Conservation (phyloP, 2,329 filamentous ascomycete genomes). For the Fusarium begoniae region DNA sequence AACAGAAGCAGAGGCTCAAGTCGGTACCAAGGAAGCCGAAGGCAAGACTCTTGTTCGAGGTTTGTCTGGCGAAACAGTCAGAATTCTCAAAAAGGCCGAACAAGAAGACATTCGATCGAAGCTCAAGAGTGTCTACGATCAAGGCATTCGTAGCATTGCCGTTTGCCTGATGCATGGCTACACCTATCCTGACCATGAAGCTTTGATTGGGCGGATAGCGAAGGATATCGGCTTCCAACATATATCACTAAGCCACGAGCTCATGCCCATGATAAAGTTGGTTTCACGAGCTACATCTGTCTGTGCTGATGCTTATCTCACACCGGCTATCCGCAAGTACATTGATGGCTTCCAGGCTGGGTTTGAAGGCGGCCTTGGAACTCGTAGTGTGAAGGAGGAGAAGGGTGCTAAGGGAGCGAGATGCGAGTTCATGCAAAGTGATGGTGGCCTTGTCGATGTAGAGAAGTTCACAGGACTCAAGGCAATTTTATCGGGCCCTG, state of each 20-base stretch:
- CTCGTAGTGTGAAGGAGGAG: slow-evolving; percentile 75
- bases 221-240: slow-evolving; percentile 78
- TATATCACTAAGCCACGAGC: slow-evolving; percentile 65
- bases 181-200: slow-evolving; percentile 88
- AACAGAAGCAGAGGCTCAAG: slow-evolving; percentile 63
- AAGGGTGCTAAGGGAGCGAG: slow-evolving; percentile 74
- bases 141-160: slow-evolving; percentile 81
- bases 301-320: slow-evolving; percentile 57
- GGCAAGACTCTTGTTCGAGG: slow-evolving; percentile 72
- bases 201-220: slow-evolving; percentile 78
- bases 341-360: slow-evolving; percentile 81
- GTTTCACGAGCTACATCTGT: slow-evolving; percentile 55
- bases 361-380: slow-evolving; percentile 83
- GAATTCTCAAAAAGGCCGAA: slow-evolving; percentile 70
- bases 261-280: slow-evolving; percentile 58
- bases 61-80: slow-evolving; percentile 74
- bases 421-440: slow-evolving; percentile 96
- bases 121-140: slow-evolving; percentile 69
- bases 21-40: slow-evolving; percentile 56
- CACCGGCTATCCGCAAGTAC: slow-evolving; percentile 53
- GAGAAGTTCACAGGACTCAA: slow-evolving; percentile 84
- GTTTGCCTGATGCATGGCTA: slow-evolving; percentile 94
- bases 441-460: slow-evolving; percentile 78
- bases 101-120: slow-evolving; percentile 64
- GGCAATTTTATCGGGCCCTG: slow-evolving; percentile 88